Evolutionary conservation across 2,329 filamentous ascomycete genomes (phyloP).

Genomic region (Claviceps paspali): DNA sequence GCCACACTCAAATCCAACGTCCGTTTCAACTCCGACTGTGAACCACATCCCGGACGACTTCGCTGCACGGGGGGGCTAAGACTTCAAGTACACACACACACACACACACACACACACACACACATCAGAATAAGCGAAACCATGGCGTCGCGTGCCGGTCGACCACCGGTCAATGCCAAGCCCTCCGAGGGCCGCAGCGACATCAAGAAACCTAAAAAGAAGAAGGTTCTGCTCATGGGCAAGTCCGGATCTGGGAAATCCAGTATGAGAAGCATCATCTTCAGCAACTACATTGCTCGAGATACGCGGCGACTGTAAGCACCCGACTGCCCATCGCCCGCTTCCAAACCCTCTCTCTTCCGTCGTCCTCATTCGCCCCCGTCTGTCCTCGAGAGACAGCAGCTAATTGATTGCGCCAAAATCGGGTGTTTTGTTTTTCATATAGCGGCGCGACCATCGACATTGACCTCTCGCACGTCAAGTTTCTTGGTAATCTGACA

Average conservation of each 20-base stretch:
- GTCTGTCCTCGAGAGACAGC: no score
- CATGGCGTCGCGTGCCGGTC: conserved; percentile 6
- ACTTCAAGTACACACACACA: no score
- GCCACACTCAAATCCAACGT: background rate
- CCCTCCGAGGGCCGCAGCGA: conserved; percentile 27
- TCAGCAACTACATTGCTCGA: conserved; percentile 95
- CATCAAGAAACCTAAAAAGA: conserved; percentile 61
- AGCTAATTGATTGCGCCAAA: background rate
- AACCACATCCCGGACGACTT: no score
- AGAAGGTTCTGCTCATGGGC: conserved; percentile 80
- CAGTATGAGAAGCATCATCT: conserved; percentile 97
- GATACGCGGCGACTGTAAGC: conserved; percentile 70
- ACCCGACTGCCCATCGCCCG: background rate
- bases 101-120: no score
- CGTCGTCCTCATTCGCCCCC: background rate
- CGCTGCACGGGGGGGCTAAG: no score
- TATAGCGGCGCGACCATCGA: conserved; percentile 80
- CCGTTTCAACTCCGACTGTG: no score
- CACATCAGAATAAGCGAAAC: no score
- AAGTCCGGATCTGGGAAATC: conserved; percentile 97
- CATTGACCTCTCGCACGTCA: conserved; percentile 95
- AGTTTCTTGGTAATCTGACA: conserved; percentile 94
- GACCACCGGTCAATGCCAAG: conserved; percentile 1
- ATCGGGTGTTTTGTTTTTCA: no score
- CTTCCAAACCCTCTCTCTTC: accelerated